Percentiles rank a stretch among this genome's conserved stretches.
Conservation (phyloP, 73 alveolate species). For the Uronychia binucleata region DNA sequence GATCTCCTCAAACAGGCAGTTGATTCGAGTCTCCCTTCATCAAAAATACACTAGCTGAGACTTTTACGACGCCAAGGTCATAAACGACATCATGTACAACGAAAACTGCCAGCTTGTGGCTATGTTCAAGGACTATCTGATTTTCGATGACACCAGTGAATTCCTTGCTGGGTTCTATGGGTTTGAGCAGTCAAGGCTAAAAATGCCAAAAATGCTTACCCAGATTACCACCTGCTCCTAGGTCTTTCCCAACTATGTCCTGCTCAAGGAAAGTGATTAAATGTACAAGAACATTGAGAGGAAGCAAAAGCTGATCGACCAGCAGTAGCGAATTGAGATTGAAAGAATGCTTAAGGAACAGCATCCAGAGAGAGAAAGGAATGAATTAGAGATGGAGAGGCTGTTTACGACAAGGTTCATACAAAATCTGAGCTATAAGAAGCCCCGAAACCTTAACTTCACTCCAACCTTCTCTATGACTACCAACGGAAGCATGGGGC, state of each 20-base stretch:
- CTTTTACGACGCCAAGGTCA: slow-evolving; percentile 54
- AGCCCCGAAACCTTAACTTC: not conserved
- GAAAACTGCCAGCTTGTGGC: slow-evolving; percentile 78
- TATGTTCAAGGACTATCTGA: slow-evolving; percentile 72
- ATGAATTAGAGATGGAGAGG: not conserved
- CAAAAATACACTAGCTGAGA: slow-evolving; percentile 57
- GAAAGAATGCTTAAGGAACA: not conserved
- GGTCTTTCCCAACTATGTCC: slow-evolving; percentile 70
- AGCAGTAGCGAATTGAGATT: slow-evolving; percentile 46
- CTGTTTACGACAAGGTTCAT: not conserved
- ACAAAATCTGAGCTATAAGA: not conserved
- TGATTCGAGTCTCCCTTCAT: slow-evolving; percentile 32
- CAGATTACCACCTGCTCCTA: slow-evolving; percentile 48
- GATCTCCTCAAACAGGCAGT: not conserved
- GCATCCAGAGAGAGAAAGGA: not conserved
- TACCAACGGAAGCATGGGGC: not conserved
- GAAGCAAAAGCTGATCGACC: slow-evolving; percentile 76
- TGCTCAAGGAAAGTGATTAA: slow-evolving; percentile 62
- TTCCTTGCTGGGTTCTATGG: slow-evolving; percentile 64
- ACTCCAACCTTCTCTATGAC: not conserved
- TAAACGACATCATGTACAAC: slow-evolving; percentile 75
- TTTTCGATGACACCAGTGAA: slow-evolving; percentile 75
- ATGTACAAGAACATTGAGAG: slow-evolving; percentile 70
- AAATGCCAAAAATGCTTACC: slow-evolving; percentile 56
- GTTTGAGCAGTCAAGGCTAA: slow-evolving; percentile 47